phyloP scores from a whole-genome alignment of 768 basidiomycete genomes.

The Daedaleopsis sinensis region DNA sequence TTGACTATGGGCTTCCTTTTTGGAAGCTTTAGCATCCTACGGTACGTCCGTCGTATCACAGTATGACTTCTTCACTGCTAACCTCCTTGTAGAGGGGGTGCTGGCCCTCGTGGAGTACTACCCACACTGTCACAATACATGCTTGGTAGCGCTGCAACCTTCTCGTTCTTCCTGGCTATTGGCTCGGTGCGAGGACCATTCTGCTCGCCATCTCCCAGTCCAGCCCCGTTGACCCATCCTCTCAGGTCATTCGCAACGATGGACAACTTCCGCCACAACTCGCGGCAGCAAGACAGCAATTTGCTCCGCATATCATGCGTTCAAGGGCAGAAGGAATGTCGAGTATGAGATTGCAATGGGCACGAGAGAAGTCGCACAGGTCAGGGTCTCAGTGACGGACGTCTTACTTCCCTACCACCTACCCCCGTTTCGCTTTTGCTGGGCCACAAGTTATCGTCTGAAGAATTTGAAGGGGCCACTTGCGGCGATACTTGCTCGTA shows the following conservation, averaged over 20 bases:
- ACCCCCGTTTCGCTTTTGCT: background rate
- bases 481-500: background rate
- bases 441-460: background rate
- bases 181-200: conserved; percentile 66
- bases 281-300: conserved; percentile 64
- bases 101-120: conserved; percentile 87
- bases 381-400: conserved; percentile 6
- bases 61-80: background rate
- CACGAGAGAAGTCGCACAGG: conserved; percentile 33
- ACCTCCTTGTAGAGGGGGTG: conserved; percentile 63
- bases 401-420: background rate
- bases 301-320: conserved; percentile 57
- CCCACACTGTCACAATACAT: conserved; percentile 97
- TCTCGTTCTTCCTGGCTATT: conserved; percentile 95
- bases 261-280: conserved; percentile 57
- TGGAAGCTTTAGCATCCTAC: conserved; percentile 88
- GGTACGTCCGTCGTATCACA: conserved; percentile 51
- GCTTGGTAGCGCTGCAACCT: conserved; percentile 96
- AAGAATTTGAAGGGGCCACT: no score
- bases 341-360: conserved; percentile 77
- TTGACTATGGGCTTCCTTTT: conserved; percentile 98
- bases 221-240: background rate
- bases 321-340: conserved; percentile 70
- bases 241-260: conserved; percentile 90
- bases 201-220: background rate